Conservation (phyloP, 805 yeast species). For the Kodamaea fukazawae region DNA sequence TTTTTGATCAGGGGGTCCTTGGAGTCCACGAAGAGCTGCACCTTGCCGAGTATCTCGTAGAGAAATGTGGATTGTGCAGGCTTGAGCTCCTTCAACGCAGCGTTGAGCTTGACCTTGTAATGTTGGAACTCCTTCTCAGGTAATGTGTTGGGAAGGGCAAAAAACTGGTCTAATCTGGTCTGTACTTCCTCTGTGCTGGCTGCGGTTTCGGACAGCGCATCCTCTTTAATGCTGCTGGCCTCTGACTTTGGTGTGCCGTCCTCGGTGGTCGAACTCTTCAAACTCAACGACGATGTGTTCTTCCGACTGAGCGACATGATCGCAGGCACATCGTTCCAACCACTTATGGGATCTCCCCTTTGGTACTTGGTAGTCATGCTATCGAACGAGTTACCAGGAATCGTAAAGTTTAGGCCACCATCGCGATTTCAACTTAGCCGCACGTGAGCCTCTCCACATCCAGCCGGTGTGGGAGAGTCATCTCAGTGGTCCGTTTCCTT, state of each 20-base stretch:
- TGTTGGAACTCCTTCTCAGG: constrained; percentile 42
- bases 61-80: constrained; percentile 14
- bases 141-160: constrained; percentile 27
- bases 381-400: no score
- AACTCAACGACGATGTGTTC: constrained; percentile 7
- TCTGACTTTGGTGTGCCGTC: neutral
- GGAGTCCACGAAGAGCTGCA: constrained; percentile 1
- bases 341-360: constrained; percentile 31
- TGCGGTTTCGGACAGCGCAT: no score
- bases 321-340: constrained; percentile 62
- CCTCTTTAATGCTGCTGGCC: neutral
- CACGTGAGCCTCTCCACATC: no score
- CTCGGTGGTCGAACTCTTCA: neutral
- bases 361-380: constrained; percentile 35
- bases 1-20: constrained; percentile 6
- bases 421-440: no score
- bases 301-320: constrained; percentile 17
- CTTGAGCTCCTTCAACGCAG: constrained; percentile 2
- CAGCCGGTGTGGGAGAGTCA: no score
- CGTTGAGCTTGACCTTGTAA: constrained; percentile 39
- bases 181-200: neutral
- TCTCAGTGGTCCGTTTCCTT: no score
- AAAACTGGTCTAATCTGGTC: constrained; percentile 20
- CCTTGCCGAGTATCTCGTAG: constrained; percentile 8
- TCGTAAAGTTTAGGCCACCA: no score